Evolutionary conservation across 257 asterid genomes (phyloP).

Genomic region (Petunia secreta): DNA sequence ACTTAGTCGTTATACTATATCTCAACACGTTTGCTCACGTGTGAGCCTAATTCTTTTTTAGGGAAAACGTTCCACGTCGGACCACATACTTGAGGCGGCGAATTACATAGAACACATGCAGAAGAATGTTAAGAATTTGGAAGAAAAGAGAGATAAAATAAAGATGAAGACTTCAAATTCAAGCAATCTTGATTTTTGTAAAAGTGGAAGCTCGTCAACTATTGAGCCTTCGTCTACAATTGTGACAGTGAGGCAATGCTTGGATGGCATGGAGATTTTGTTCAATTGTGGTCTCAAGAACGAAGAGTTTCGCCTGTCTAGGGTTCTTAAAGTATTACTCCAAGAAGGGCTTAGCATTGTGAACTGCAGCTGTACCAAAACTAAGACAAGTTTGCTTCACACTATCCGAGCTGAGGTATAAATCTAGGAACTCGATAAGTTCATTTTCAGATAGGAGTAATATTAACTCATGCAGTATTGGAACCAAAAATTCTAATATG

Average conservation of each 20-base stretch:
- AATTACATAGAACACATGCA: slow-evolving; percentile 43
- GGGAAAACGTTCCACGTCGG: slow-evolving; percentile 57
- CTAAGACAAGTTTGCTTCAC: slow-evolving; percentile 33
- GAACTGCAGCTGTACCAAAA: slow-evolving; percentile 42
- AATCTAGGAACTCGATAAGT: background rate
- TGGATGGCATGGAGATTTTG: slow-evolving; percentile 52
- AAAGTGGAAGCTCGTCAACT: slow-evolving; percentile 19
- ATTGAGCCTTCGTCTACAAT: background rate
- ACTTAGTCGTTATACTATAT: no score
- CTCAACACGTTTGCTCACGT: no score
- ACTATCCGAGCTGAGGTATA: slow-evolving; percentile 53
- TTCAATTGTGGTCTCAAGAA: slow-evolving; percentile 32
- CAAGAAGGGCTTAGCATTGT: slow-evolving; percentile 46
- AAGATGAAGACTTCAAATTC: background rate
- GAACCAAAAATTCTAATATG: background rate
- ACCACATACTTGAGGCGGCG: slow-evolving; percentile 49
- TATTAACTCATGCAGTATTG: background rate
- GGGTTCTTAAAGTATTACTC: slow-evolving; percentile 37
- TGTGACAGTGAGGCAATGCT: slow-evolving; percentile 44
- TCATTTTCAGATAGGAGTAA: background rate
- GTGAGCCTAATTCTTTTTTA: background rate
- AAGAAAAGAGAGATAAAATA: slow-evolving; percentile 35
- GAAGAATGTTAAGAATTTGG: slow-evolving; percentile 41
- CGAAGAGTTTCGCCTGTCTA: slow-evolving; percentile 45
- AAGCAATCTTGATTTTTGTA: background rate